Evolutionary conservation across 345 rosid genomes (phyloP), one percentile per base, ranked within the genome.

Genomic region (Syzygium aqueum): DNA sequence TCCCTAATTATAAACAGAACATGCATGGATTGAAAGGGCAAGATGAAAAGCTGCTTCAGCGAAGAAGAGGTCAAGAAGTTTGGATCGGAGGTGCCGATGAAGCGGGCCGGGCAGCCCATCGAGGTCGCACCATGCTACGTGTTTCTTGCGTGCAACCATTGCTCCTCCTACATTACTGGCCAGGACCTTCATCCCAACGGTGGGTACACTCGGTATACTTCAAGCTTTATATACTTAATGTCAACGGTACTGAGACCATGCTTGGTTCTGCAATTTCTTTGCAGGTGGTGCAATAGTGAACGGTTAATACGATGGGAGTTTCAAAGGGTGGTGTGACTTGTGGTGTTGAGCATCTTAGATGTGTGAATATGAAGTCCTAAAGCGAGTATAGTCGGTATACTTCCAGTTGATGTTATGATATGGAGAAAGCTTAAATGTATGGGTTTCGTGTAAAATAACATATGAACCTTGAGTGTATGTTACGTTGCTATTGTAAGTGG

Each of bases 141-240:
- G 63, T 96, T 97, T 91, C 94, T 96, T 14, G 98, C 97, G 11
- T 94, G 94, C 85, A 93, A 95, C 89, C 90, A 92, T 10, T 95
- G 95, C 93, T 97, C 99, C 19, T 94, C 99, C 83, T 97, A 97
- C 93, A 92, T 93, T 7, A 92, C 92, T 5, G 98, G 98, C 87
- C 98, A 94, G 88, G 93, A 95, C 87, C 93, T 96, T 77, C 98
- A 96, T 90, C 99, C 98, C 2, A 96, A 96, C 67, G 96, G 96
- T 94, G 86, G 87, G 90, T 23, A 12, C 7, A 19, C 23, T 8
- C 30, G 1, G 16, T 9, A 27, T 7, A 11, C 43, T 86, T 49
- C n/a, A 46, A 50, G 0, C 28, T 51, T 13, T 6, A 50, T 83
- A 25, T 6, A 30, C 37, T 50, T 50, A 27, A 50, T 6, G 6